Evolutionary conservation across 2,329 filamentous ascomycete species (phyloP).

Genomic region (Hypoxylon sp.): DNA sequence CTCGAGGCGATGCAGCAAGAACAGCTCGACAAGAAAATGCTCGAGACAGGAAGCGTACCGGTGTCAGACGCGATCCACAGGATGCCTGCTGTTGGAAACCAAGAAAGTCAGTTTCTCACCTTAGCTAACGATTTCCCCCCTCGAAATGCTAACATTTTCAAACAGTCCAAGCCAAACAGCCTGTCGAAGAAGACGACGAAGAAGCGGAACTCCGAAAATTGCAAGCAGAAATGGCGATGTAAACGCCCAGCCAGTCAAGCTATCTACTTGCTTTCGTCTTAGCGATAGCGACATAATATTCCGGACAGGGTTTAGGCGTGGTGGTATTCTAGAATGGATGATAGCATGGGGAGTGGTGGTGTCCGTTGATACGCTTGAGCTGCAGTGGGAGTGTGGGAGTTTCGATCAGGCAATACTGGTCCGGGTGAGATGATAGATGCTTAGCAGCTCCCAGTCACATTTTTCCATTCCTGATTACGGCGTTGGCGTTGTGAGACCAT

Average conservation of each 20-base stretch:
- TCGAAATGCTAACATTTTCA: constrained; percentile 37
- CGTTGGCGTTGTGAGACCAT: constrained; percentile 53
- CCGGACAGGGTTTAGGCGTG: constrained; percentile 29
- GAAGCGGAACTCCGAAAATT: constrained; percentile 94
- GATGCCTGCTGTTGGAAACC: constrained; percentile 80
- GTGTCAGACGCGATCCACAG: constrained; percentile 82
- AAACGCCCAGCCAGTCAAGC: constrained; percentile 47
- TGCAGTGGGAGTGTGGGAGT: constrained; percentile 2
- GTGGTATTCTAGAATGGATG: constrained; percentile 30
- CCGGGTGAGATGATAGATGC: constrained; percentile 25
- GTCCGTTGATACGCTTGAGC: constrained; percentile 17
- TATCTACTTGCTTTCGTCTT: constrained; percentile 32
- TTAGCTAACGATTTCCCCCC: constrained; percentile 3
- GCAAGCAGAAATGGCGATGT: constrained; percentile 98
- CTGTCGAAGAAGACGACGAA: constrained; percentile 88
- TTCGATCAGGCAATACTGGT: constrained; percentile 30
- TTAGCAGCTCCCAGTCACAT: constrained; percentile 31
- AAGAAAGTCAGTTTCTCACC: constrained; percentile 76
- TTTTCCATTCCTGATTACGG: constrained; percentile 43
- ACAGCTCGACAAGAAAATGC: constrained; percentile 92
- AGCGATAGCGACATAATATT: constrained; percentile 37
- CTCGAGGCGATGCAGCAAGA: constrained; percentile 91
- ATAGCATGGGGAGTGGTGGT: constrained; percentile 26
- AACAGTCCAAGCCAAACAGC: constrained; percentile 66
- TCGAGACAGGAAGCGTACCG: constrained; percentile 88